Evolutionary conservation across 23 red algal species (phyloP).

Genomic region (Pyropia haitanensis): DNA sequence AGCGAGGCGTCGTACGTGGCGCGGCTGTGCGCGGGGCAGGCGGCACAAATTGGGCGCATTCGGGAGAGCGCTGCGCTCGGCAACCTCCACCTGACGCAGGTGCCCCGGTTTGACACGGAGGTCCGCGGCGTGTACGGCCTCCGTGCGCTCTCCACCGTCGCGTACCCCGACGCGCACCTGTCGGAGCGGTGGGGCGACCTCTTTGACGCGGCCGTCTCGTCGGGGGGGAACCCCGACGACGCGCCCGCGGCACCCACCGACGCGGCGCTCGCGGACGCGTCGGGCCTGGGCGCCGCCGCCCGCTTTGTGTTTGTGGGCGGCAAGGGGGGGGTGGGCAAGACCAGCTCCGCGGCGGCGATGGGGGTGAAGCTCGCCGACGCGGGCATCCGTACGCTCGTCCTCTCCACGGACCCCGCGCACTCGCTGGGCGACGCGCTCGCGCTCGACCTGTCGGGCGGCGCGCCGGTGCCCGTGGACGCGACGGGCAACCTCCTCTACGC

Average conservation of each 20-base stretch:
- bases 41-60: slow-evolving; percentile 20
- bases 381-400: slow-evolving; percentile 64
- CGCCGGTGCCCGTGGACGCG: slow-evolving; percentile 35
- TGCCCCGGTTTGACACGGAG: slow-evolving; percentile 70
- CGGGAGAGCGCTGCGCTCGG: slow-evolving; percentile 16
- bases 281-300: slow-evolving; percentile 12
- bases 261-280: neutral
- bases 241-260: neutral
- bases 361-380: slow-evolving; percentile 46
- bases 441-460: slow-evolving; percentile 45
- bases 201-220: neutral
- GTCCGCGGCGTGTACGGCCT: slow-evolving; percentile 67
- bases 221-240: neutral
- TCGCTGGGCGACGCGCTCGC: slow-evolving; percentile 81
- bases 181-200: no score
- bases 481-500: slow-evolving; percentile 45
- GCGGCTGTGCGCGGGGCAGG: slow-evolving; percentile 50
- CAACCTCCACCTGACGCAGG: slow-evolving; percentile 34
- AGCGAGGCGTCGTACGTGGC: slow-evolving; percentile 28
- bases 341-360: slow-evolving; percentile 49
- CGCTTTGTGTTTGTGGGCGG: slow-evolving; percentile 80
- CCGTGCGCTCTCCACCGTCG: slow-evolving; percentile 20
- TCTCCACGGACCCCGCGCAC: slow-evolving; percentile 97
- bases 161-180: neutral
- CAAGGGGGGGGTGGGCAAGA: slow-evolving; percentile 97